Conservation (phyloP, 2,329 filamentous ascomycete genomes). For the Stemphylium lycopersici region DNA sequence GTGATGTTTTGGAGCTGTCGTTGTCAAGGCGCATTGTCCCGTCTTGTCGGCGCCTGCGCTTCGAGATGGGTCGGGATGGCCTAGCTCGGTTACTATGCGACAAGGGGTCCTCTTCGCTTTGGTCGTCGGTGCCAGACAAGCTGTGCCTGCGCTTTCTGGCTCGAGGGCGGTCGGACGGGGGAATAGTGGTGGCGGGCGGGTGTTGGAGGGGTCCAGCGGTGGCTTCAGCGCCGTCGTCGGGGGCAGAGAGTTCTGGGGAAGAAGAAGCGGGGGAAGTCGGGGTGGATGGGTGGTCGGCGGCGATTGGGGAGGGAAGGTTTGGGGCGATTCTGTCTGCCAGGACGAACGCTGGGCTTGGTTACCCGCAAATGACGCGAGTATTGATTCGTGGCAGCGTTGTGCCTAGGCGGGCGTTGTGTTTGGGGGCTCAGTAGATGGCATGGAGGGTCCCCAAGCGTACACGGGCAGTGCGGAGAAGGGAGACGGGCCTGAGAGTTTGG, state of each 20-base stretch:
- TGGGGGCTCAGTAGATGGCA: constrained; percentile 10
- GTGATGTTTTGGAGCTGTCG: constrained; percentile 49
- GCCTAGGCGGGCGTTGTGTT: constrained; percentile 23
- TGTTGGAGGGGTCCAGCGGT: constrained; percentile 21
- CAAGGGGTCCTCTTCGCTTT: constrained; percentile 20
- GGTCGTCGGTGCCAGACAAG: constrained; percentile 37
- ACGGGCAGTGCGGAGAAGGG: neutral
- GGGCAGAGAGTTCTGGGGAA: constrained; percentile 20
- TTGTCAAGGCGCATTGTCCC: constrained; percentile 52
- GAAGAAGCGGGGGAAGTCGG: constrained; percentile 16
- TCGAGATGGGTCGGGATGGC: constrained; percentile 46
- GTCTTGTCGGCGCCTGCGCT: constrained; percentile 52
- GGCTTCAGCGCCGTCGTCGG: constrained; percentile 24
- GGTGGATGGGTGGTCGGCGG: constrained; percentile 69
- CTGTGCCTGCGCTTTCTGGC: constrained; percentile 44
- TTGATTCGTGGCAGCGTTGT: constrained; percentile 28
- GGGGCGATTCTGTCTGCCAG: constrained; percentile 73
- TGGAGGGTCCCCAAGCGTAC: neutral
- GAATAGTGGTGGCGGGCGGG: constrained; percentile 21
- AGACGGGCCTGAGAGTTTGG: neutral
- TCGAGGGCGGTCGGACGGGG: constrained; percentile 22
- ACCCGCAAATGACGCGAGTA: constrained; percentile 42
- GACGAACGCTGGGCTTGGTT: constrained; percentile 58
- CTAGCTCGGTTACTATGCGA: constrained; percentile 33
- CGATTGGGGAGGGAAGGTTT: constrained; percentile 64